Evolutionary conservation across 805 yeast species (phyloP).

Genomic region (Lachancea waltii): DNA sequence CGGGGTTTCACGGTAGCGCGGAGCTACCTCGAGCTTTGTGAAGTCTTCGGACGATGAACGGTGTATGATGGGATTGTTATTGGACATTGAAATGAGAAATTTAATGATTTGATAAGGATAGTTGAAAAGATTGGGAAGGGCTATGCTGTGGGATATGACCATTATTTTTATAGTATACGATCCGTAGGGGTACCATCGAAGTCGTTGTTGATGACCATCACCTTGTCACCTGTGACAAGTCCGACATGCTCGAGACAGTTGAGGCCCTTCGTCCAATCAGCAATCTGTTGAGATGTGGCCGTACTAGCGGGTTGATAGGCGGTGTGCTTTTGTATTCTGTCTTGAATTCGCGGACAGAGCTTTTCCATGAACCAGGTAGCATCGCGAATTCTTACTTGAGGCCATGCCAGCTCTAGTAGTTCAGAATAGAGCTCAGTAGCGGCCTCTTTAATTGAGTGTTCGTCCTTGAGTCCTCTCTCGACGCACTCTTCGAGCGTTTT

Average conservation of each 20-base stretch:
- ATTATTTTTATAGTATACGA: not conserved
- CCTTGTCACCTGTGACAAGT: not conserved
- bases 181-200: not conserved
- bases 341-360: slow-evolving; percentile 4
- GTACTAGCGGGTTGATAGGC: slow-evolving; percentile 2
- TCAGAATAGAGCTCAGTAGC: slow-evolving; percentile 1
- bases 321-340: slow-evolving; percentile 3
- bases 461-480: slow-evolving; percentile 9
- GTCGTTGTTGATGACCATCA: slow-evolving; percentile 3
- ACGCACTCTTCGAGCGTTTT: slow-evolving; percentile 4
- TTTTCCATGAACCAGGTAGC: slow-evolving; percentile 5
- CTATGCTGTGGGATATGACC: not conserved
- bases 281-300: slow-evolving; percentile 9
- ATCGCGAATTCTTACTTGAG: slow-evolving; percentile 7
- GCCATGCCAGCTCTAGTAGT: slow-evolving; percentile 2
- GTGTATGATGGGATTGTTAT: not conserved
- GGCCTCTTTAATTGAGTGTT: slow-evolving; percentile 3
- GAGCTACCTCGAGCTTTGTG: slow-evolving; percentile 20
- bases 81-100: not conserved
- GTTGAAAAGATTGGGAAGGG: not conserved
- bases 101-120: not conserved
- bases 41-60: slow-evolving; percentile 15
- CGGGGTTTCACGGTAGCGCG: slow-evolving; percentile 18
- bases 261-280: slow-evolving; percentile 5
- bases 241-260: not conserved